A percentile compares a stretch with the other conserved stretches of the same genome.
Conservation (phyloP, 1,284 basidiomycete species). For the Pseudozyma flocculosa region DNA sequence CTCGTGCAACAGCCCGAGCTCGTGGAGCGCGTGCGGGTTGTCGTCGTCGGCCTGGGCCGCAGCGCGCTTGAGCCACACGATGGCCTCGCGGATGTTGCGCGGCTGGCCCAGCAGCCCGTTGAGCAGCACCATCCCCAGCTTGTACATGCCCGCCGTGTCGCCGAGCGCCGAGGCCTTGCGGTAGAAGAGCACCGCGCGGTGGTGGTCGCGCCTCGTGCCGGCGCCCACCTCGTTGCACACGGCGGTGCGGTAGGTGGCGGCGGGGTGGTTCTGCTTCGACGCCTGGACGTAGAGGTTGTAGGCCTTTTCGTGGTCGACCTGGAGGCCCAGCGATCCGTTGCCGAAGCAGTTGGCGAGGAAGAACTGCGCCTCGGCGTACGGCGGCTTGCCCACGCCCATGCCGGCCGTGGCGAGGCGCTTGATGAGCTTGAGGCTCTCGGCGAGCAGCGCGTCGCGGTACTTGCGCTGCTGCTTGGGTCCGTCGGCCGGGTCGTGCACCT, state of each 20-base stretch:
- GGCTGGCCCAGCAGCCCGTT: constrained; percentile 81
- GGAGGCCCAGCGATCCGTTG: constrained; percentile 87
- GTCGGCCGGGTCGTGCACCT: constrained; percentile 60
- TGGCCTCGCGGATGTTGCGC: constrained; percentile 83
- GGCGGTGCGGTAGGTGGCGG: constrained; percentile 93
- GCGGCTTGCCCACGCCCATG: constrained; percentile 60
- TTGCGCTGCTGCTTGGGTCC: constrained; percentile 62
- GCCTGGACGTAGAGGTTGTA: constrained; percentile 98
- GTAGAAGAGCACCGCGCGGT: constrained; percentile 90
- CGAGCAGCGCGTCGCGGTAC: constrained; percentile 83
- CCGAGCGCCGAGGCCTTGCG: constrained; percentile 93
- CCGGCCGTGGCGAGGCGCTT: constrained; percentile 87
- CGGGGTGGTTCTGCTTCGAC: constrained; percentile 92
- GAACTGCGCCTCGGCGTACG: constrained; percentile 97
- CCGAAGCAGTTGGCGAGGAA: constrained; percentile 97
- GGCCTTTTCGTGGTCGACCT: constrained; percentile 94
- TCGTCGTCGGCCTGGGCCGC: constrained; percentile 97
- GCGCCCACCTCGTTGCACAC: constrained; percentile 99
- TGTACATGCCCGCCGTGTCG: constrained; percentile 99
- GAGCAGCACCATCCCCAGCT: constrained; percentile 91
- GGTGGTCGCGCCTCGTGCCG: constrained; percentile 85
- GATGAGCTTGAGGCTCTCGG: constrained; percentile 87
- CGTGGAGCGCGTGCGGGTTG: constrained; percentile 95
- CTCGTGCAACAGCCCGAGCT: constrained; percentile 90
- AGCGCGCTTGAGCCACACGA: constrained; percentile 90